Evolutionary conservation across 2,329 filamentous ascomycete species (phyloP).

Genomic region (Trichoderma asperellum): DNA sequence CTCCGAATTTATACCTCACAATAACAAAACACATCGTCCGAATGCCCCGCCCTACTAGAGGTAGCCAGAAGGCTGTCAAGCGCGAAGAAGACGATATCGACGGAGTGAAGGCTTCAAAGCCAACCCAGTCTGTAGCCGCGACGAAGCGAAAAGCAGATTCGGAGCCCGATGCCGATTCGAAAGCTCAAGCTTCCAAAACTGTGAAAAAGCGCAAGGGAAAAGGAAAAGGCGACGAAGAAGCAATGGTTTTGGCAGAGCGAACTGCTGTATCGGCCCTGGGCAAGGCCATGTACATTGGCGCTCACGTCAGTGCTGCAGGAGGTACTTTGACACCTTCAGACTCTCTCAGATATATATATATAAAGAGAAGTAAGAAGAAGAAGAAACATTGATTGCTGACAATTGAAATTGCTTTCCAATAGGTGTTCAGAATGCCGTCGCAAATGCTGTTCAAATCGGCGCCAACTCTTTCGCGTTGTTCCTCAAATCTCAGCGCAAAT

Average conservation of each 20-base stretch:
- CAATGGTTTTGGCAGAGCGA: slow-evolving; percentile 68
- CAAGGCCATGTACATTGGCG: slow-evolving; percentile 79
- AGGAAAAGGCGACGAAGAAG: slow-evolving; percentile 41
- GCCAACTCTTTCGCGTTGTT: slow-evolving; percentile 95
- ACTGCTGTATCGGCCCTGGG: slow-evolving; percentile 67
- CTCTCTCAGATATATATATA: too few relatives aligned
- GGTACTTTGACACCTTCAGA: slow-evolving; percentile 54
- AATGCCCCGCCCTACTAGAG: slow-evolving; percentile 44
- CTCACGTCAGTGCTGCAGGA: slow-evolving; percentile 88
- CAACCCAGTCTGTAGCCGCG: slow-evolving; percentile 33
- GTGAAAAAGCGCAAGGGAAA: slow-evolving; percentile 38
- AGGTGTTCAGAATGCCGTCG: slow-evolving; percentile 88
- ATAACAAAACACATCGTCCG: background rate
- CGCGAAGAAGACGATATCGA: slow-evolving; percentile 40
- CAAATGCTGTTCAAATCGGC: slow-evolving; percentile 78
- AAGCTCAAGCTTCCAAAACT: background rate
- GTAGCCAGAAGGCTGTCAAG: slow-evolving; percentile 40
- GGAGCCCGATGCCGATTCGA: background rate
- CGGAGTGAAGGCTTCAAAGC: slow-evolving; percentile 29
- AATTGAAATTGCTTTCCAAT: background rate
- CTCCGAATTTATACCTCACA: background rate
- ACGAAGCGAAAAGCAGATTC: slow-evolving; percentile 34
- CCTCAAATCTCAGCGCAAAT: slow-evolving; percentile 95
- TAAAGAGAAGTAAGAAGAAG: too few relatives aligned
- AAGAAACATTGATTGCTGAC: background rate